phyloP scores from a whole-genome alignment of 2,329 filamentous ascomycete species.

The Fusarium cicatricum region DNA sequence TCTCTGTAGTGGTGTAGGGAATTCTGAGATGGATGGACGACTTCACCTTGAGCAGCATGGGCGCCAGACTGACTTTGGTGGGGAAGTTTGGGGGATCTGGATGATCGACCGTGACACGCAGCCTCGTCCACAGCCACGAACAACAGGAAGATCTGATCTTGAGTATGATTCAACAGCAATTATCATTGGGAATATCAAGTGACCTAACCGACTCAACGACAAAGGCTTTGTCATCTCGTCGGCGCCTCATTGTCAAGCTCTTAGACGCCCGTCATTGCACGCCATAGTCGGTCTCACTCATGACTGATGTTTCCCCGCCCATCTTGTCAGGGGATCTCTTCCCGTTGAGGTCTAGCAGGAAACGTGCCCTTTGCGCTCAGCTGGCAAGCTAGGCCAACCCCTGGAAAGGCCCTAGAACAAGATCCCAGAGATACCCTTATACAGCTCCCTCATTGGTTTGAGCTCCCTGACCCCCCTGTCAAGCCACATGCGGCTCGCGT shows the following conservation, averaged over 20 bases:
- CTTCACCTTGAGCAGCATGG: background rate
- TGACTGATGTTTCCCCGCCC: constrained; percentile 24
- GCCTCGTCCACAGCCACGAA: constrained; percentile 21
- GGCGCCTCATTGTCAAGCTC: constrained; percentile 3
- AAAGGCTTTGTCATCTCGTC: background rate
- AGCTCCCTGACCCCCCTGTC: constrained; percentile 22
- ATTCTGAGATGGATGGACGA: constrained; percentile 21
- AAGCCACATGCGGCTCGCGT: constrained; percentile 38
- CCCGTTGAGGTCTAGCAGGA: background rate
- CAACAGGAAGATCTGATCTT: constrained; percentile 23
- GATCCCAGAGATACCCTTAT: constrained; percentile 12
- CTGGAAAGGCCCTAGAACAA: constrained; percentile 19
- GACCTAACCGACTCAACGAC: background rate
- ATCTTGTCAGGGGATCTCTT: constrained; percentile 11
- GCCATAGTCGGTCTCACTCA: too few relatives aligned
- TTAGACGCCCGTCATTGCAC: too few relatives aligned
- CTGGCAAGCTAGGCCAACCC: constrained; percentile 1
- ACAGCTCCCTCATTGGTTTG: constrained; percentile 18
- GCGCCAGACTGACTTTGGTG: constrained; percentile 11
- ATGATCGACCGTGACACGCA: constrained; percentile 7
- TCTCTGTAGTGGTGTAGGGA: constrained; percentile 18
- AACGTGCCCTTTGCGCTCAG: background rate
- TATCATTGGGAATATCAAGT: background rate
- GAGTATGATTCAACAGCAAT: background rate
- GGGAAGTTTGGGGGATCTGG: background rate